Evolutionary conservation across 116 monocot genomes (phyloP).

Genomic region (Phalaenopsis hybrid): DNA sequence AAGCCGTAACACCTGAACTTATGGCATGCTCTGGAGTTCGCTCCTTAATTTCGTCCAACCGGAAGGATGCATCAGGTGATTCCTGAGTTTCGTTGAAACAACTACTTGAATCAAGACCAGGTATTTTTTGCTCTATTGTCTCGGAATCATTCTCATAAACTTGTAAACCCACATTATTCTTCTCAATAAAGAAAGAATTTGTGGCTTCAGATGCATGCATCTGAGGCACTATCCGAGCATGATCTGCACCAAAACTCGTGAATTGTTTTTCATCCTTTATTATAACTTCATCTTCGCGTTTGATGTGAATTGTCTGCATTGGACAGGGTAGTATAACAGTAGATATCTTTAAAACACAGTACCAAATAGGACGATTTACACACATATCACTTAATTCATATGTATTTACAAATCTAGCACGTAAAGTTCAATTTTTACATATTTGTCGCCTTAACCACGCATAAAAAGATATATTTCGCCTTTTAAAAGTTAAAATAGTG

Average conservation of each 20-base stretch:
- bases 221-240: conserved; percentile 8
- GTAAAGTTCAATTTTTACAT: too few species aligned
- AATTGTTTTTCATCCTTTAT: conserved; percentile 15
- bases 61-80: conserved; percentile 41
- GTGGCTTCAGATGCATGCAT: conserved; percentile 10
- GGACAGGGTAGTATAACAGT: not conserved
- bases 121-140: conserved; percentile 39
- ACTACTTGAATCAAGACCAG: conserved; percentile 49
- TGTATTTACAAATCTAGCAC: too few species aligned
- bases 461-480: too few species aligned
- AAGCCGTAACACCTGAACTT: conserved; percentile 22
- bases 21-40: conserved; percentile 27
- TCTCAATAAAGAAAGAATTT: conserved; percentile 21
- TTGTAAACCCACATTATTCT: conserved; percentile 12
- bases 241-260: conserved; percentile 14
- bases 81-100: conserved; percentile 43
- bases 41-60: conserved; percentile 31
- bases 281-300: conserved; percentile 8
- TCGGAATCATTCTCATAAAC: conserved; percentile 17
- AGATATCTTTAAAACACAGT: conserved; percentile 1
- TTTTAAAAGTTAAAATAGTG: too few species aligned
- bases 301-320: conserved; percentile 20
- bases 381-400: too few species aligned
- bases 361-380: too few species aligned
- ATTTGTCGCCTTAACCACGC: too few species aligned